These are phyloP conservation scores for Stereocaulon alpinum DNA, from an alignment of 495 filamentous ascomycete genomes.

Conservation along the genomic window DNA sequence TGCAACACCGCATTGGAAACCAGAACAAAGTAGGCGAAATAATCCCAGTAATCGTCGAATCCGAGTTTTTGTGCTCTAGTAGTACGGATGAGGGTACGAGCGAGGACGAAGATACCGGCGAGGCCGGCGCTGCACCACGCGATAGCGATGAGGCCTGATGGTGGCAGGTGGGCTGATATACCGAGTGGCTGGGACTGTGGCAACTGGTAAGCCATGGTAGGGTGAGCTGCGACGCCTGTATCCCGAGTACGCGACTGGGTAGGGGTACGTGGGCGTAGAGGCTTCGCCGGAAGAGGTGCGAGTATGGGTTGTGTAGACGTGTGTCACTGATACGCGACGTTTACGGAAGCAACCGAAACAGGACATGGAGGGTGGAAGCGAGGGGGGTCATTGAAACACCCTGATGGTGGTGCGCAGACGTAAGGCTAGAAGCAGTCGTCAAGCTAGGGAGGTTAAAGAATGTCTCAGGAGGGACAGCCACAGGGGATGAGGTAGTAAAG, in stretches of 20 bases:
- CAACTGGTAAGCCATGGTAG: background rate
- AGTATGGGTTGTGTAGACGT: background rate
- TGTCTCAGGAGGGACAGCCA: background rate
- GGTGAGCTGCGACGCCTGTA: background rate
- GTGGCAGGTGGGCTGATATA: background rate
- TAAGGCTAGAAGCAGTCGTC: background rate
- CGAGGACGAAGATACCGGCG: slow-evolving; percentile 31
- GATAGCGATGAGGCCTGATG: slow-evolving; percentile 4
- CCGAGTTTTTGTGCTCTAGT: slow-evolving; percentile 23
- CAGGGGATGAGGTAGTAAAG: background rate
- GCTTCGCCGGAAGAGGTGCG: background rate
- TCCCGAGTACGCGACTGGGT: background rate
- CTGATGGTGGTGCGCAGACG: background rate
- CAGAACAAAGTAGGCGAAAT: slow-evolving; percentile 29
- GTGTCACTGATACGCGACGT: background rate
- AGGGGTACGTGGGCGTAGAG: background rate
- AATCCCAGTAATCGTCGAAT: slow-evolving; percentile 36
- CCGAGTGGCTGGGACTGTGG: background rate
- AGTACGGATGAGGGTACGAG: slow-evolving; percentile 33
- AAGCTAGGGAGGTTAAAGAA: background rate
- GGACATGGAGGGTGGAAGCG: background rate
- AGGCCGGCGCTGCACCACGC: slow-evolving; percentile 13
- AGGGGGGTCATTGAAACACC: background rate
- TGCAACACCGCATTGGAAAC: slow-evolving; percentile 33
- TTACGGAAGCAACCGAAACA: background rate